These are phyloP conservation scores for Breynia disticha DNA, from an alignment of 441 rosid species.

Conservation along the genomic window DNA sequence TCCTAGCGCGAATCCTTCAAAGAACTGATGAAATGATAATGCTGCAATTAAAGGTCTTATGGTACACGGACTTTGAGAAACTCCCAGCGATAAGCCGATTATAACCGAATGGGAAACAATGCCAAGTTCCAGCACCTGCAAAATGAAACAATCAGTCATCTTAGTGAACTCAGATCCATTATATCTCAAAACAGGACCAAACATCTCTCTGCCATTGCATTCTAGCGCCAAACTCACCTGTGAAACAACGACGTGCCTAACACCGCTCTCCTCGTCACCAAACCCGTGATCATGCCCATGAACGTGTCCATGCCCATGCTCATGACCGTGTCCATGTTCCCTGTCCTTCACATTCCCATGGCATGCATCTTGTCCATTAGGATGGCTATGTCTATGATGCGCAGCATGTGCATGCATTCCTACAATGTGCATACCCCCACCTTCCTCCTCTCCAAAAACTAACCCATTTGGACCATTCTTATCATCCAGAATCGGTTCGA, in stretches of 20 bases:
- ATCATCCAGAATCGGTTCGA: slow-evolving; percentile 16
- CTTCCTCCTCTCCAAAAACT: slow-evolving; percentile 81
- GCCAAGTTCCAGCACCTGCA: slow-evolving; percentile 70
- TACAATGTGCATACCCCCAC: slow-evolving; percentile 77
- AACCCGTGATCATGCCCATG: slow-evolving; percentile 28
- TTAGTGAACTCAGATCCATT: too few species aligned
- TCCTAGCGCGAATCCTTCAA: slow-evolving; percentile 93
- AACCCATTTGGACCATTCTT: slow-evolving; percentile 22
- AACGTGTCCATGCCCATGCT: slow-evolving; percentile 23
- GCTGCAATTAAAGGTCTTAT: slow-evolving; percentile 80
- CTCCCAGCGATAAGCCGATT: slow-evolving; percentile 85
- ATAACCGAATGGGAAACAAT: slow-evolving; percentile 73
- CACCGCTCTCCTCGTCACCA: slow-evolving; percentile 36
- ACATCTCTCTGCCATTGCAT: neutral
- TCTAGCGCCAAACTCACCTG: slow-evolving; percentile 37
- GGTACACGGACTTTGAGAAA: slow-evolving; percentile 81
- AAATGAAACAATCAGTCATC: neutral
- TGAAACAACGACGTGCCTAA: slow-evolving; percentile 79
- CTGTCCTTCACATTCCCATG: slow-evolving; percentile 32
- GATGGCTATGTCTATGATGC: slow-evolving; percentile 70
- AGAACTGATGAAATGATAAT: slow-evolving; percentile 86
- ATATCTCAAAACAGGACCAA: neutral
- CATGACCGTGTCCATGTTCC: slow-evolving; percentile 20
- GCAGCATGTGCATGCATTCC: slow-evolving; percentile 87
- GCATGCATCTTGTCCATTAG: slow-evolving; percentile 53